A percentile compares a stretch with the other conserved stretches of the same genome.
Evolutionary conservation across 129 eudicot species (phyloP).

Genomic region (Pseudognaphalium luteoalbum): DNA sequence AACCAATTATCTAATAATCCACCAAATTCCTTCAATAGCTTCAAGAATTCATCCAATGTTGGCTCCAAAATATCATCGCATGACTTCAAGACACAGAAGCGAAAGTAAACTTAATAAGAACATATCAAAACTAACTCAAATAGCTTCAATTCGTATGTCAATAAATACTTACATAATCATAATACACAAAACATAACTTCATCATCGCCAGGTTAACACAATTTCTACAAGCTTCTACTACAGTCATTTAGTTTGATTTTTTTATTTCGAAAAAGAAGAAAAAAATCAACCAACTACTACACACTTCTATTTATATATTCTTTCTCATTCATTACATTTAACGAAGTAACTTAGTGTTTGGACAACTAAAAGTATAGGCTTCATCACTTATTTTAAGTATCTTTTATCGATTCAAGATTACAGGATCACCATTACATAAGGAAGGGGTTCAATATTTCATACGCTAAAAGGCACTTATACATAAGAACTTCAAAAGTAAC

Average conservation of each 20-base stretch:
- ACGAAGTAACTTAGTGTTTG: not conserved
- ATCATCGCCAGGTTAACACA: not conserved
- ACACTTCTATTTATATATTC: not conserved
- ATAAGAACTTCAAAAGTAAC: no score
- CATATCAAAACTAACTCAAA: not conserved
- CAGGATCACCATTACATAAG: not conserved
- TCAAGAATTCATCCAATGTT: conserved; percentile 64
- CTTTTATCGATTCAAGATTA: not conserved
- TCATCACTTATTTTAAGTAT: not conserved
- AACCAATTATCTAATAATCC: conserved; percentile 61
- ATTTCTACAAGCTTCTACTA: conserved; percentile 2
- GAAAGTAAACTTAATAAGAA: conserved; percentile 15
- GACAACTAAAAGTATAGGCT: not conserved
- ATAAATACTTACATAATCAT: not conserved
- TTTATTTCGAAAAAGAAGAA: not conserved
- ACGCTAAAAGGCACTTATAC: no score
- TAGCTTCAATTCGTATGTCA: not conserved
- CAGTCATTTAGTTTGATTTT: not conserved
- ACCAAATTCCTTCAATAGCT: conserved; percentile 62
- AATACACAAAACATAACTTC: not conserved
- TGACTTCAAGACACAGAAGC: conserved; percentile 47
- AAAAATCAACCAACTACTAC: not conserved
- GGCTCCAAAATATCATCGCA: conserved; percentile 89
- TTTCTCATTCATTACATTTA: not conserved
- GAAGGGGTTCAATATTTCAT: not conserved